Evolutionary conservation across 345 rosid species (phyloP).

Genomic region (Eucalyptus erythrocorys): DNA sequence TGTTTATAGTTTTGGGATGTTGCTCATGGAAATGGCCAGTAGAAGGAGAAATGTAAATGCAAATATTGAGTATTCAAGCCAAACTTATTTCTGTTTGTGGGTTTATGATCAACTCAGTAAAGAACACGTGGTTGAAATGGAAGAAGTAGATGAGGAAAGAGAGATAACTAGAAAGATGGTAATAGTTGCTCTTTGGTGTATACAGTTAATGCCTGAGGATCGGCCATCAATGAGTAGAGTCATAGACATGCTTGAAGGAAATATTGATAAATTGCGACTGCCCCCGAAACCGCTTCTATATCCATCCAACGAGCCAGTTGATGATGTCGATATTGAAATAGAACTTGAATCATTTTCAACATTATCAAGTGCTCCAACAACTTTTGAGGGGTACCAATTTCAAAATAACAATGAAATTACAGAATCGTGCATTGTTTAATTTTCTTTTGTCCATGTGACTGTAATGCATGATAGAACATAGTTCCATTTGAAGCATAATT

Average conservation of each 20-base stretch:
- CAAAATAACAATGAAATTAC: not conserved
- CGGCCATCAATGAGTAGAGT: not conserved
- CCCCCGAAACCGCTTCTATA: not conserved
- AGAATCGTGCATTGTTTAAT: not conserved
- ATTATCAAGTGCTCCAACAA: not conserved
- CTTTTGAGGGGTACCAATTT: not conserved
- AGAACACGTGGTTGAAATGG: too few species aligned
- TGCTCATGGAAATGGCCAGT: too few species aligned
- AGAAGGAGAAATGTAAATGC: too few species aligned
- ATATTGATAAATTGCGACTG: not conserved
- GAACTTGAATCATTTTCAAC: not conserved
- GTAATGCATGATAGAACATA: not conserved
- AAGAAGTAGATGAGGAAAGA: too few species aligned
- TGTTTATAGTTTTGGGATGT: too few species aligned
- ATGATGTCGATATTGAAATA: too few species aligned
- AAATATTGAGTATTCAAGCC: too few species aligned
- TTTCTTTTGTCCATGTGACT: too few species aligned
- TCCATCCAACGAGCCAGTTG: not conserved
- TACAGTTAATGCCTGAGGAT: not conserved
- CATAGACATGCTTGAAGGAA: not conserved
- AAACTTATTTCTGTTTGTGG: too few species aligned
- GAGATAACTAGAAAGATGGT: too few species aligned
- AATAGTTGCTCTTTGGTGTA: too few species aligned
- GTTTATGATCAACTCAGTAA: too few species aligned
- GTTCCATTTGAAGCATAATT: not conserved